These are phyloP conservation scores for Brassica carinata DNA, from an alignment of 345 rosid genomes.

Conservation along the genomic window DNA sequence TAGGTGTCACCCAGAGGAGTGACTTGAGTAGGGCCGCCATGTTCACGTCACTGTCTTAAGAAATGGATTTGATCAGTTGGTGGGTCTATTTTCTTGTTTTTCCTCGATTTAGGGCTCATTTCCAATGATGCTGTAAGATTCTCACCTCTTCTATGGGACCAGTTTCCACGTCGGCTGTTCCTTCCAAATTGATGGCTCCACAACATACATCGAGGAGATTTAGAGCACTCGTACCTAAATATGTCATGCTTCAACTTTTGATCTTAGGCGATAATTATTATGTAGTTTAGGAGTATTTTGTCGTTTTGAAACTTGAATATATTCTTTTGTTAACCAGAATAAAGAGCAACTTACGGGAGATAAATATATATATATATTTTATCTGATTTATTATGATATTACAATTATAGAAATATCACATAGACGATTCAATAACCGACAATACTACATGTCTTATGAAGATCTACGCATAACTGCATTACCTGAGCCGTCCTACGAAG, in stretches of 20 bases:
- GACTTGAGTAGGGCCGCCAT: constrained; percentile 31
- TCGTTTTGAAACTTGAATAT: not conserved
- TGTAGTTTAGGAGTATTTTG: not conserved
- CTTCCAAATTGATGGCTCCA: constrained; percentile 12
- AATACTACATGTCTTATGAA: too few species aligned
- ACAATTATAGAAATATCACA: too few species aligned
- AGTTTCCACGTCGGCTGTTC: constrained; percentile 25
- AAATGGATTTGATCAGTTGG: not conserved
- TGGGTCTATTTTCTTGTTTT: constrained; percentile 25
- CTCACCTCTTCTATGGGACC: constrained; percentile 18
- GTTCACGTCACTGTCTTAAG: constrained; percentile 40
- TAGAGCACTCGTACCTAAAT: not conserved
- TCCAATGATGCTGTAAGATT: constrained; percentile 37
- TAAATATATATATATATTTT: too few species aligned
- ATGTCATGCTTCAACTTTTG: not conserved
- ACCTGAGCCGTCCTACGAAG: too few species aligned
- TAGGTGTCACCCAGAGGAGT: constrained; percentile 39
- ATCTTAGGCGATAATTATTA: not conserved
- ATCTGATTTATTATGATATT: too few species aligned
- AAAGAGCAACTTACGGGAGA: not conserved
- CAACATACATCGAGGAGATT: not conserved
- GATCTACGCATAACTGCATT: too few species aligned
- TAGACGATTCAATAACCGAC: too few species aligned
- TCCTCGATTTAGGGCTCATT: constrained; percentile 22
- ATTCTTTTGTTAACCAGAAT: not conserved